Percentiles rank a stretch among this genome's conserved stretches.
Evolutionary conservation across 2,329 filamentous ascomycete species (phyloP).

Genomic region (Byssoonygena ceratinophila): DNA sequence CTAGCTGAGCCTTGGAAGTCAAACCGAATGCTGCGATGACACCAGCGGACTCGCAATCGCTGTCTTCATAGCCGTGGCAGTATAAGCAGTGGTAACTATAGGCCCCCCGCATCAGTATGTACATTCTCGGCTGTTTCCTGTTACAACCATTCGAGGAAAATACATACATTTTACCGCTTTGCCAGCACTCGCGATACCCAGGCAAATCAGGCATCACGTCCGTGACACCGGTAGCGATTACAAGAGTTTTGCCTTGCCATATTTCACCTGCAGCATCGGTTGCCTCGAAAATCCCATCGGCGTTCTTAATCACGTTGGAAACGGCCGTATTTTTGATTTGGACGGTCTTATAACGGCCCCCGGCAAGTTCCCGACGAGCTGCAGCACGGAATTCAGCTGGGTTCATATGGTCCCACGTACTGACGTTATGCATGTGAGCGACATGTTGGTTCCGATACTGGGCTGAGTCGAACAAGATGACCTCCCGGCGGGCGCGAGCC

Average conservation of each 20-base stretch:
- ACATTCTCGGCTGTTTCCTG: not conserved
- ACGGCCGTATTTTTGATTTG: slow-evolving; percentile 19
- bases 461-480: slow-evolving; percentile 37
- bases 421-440: slow-evolving; percentile 39
- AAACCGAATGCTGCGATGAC: slow-evolving; percentile 36
- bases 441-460: slow-evolving; percentile 37
- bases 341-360: slow-evolving; percentile 29
- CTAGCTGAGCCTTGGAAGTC: slow-evolving; percentile 24
- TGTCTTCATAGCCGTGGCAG: slow-evolving; percentile 51
- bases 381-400: slow-evolving; percentile 27
- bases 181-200: slow-evolving; percentile 49
- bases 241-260: slow-evolving; percentile 44
- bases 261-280: slow-evolving; percentile 34
- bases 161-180: slow-evolving; percentile 36
- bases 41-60: slow-evolving; percentile 38
- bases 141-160: slow-evolving; percentile 7
- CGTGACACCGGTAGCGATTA: slow-evolving; percentile 45
- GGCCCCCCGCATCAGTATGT: not conserved
- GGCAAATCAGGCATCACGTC: slow-evolving; percentile 44
- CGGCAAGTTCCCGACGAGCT: slow-evolving; percentile 26
- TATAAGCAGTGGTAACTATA: slow-evolving; percentile 49
- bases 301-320: slow-evolving; percentile 12
- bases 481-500: slow-evolving; percentile 32
- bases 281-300: slow-evolving; percentile 28
- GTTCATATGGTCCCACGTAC: slow-evolving; percentile 30